These are phyloP conservation scores for Escovopsis sp. DNA, from an alignment of 2,329 filamentous ascomycete species.

Conservation along the genomic window DNA sequence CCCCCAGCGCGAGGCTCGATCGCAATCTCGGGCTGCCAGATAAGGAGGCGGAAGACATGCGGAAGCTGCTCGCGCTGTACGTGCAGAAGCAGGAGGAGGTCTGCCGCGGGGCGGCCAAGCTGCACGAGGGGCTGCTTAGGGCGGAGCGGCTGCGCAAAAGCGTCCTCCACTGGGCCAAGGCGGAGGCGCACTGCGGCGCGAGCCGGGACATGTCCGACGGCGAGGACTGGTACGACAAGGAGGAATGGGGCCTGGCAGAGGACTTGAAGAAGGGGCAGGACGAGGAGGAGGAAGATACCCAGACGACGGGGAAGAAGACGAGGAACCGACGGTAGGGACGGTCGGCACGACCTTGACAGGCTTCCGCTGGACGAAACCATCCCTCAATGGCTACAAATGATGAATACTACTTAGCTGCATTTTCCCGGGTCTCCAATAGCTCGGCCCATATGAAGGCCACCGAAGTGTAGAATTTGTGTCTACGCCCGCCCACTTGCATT, in stretches of 20 bases:
- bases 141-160: conserved; percentile 58
- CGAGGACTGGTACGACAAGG: conserved; percentile 78
- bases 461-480: no score
- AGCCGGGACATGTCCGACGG: conserved; percentile 70
- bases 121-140: conserved; percentile 57
- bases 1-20: conserved; percentile 46
- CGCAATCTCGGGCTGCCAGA: conserved; percentile 58
- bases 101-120: conserved; percentile 50
- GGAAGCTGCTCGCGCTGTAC: conserved; percentile 58
- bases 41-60: conserved; percentile 63
- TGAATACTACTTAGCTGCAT: no score
- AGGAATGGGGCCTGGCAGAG: conserved; percentile 62
- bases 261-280: conserved; percentile 71
- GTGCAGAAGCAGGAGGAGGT: conserved; percentile 81
- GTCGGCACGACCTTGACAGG: background rate
- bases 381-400: no score
- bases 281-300: conserved; percentile 63
- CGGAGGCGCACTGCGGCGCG: conserved; percentile 54
- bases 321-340: conserved; percentile 31
- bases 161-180: conserved; percentile 62
- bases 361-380: no score
- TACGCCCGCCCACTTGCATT: no score
- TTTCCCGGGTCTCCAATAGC: no score
- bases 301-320: conserved; percentile 45
- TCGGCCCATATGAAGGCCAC: no score